Conservation (phyloP, 306 rosid genomes). For the Corylus avellana region DNA sequence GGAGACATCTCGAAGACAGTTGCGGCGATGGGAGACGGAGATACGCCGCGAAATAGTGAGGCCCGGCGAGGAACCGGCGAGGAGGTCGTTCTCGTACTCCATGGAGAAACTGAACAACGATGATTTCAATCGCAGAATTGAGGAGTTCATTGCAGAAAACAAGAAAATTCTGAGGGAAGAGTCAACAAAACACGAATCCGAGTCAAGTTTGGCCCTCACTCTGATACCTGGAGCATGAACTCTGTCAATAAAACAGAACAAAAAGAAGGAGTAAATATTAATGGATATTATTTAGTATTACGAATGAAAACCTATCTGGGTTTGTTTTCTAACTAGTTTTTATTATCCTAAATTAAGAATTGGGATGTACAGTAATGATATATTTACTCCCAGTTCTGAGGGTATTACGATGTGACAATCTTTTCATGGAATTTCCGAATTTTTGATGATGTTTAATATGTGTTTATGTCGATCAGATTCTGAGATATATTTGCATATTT, state of each 20-base stretch:
- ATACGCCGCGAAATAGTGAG: slow-evolving; percentile 1
- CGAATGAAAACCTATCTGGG: background rate
- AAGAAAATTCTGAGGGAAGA: slow-evolving; percentile 47
- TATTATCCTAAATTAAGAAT: background rate
- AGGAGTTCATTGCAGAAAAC: slow-evolving; percentile 55
- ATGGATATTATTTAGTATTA: background rate
- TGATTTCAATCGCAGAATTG: slow-evolving; percentile 58
- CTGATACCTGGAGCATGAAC: background rate
- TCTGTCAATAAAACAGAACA: background rate
- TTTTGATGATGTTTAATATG: background rate
- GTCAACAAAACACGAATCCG: background rate
- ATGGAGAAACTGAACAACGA: slow-evolving; percentile 61
- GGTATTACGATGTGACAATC: background rate
- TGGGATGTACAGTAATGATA: slow-evolving; percentile 15
- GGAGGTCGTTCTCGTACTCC: background rate
- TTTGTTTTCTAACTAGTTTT: background rate
- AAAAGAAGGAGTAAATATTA: background rate
- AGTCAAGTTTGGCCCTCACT: slow-evolving; percentile 15
- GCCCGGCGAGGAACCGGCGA: slow-evolving; percentile 12
- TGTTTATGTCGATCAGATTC: background rate
- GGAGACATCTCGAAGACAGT: slow-evolving; percentile 16
- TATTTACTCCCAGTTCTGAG: background rate
- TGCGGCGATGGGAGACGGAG: slow-evolving; percentile 37
- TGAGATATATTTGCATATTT: background rate
- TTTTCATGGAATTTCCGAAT: background rate